Base-by-base conservation (phyloP, 768 basidiomycete genomes). In the Serendipita vermifera region DNA sequence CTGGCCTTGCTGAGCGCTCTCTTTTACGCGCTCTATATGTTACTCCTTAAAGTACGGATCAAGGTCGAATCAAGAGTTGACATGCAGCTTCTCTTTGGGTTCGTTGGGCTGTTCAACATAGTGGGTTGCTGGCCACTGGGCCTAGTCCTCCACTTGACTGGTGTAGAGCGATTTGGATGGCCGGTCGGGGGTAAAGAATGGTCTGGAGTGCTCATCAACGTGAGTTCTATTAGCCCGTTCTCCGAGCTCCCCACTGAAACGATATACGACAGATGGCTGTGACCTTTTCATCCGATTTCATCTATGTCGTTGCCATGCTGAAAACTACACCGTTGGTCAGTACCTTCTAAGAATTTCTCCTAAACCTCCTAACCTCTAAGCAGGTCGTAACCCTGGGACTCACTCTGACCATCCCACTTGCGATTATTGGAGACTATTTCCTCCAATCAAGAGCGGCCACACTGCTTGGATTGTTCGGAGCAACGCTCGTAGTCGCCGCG, bases 21-120 rank as follows among this genome's bases (percentile, higher is more conserved):
- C 3, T 85, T 86, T 66, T 97, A 96, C 66, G 86, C 91, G 0
- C 67, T 85, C 41, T 98, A 98, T 68, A 82, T 92, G 39, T 83
- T 85, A 60, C 74, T 94, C 48, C 76, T 98, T 64, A 98, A 97
- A 69, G 85, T 92, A 40, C 80, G 80, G 56, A 85, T 96, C 54
- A 79, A 77, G 39, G 75, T 77, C 33, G 89, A 93, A 64, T 84
- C 85, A 3, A 77, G 89, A 55, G 78, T 92, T 62, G 82, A 93
- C 66, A 92, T 93, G 91, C 86, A 90, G 60, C 74, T 93, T 27
- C 93, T 96, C 73, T 92, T 96, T 63, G 93, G 93, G 22, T 94
- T 88, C 61, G 90, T 94, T 26, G 90, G 92, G 7, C 70, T 90
- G 13, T 88, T 87, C 73, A 94, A 87, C 66, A 79, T 89, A 64